Evolutionary conservation across 1,139 yeast genomes (phyloP).

Genomic region (Schizosaccharomyces versatilis): DNA sequence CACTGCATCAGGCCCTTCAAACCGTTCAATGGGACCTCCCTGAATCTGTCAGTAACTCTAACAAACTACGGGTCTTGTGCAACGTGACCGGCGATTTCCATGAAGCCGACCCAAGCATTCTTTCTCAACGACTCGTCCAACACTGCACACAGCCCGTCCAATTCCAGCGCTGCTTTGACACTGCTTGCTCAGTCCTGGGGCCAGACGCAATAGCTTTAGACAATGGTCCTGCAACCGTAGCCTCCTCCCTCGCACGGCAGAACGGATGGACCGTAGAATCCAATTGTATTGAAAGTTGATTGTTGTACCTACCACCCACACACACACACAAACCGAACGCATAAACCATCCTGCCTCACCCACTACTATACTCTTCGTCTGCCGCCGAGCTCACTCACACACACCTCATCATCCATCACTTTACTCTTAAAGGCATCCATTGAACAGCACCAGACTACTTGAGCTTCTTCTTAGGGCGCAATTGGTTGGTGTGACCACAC

Average conservation of each 20-base stretch:
- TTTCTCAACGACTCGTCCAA: neutral
- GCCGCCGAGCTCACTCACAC: no score
- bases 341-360: no score
- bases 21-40: neutral
- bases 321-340: no score
- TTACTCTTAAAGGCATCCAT: no score
- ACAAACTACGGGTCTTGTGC: neutral
- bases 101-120: neutral
- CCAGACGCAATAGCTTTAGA: neutral
- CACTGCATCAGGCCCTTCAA: neutral
- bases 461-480: constrained; percentile 67
- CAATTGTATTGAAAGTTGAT: no score
- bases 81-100: neutral
- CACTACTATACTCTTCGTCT: no score
- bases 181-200: neutral
- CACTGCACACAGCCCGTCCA: neutral
- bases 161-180: neutral
- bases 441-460: constrained; percentile 33
- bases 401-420: no score
- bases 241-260: neutral
- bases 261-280: neutral
- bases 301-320: no score
- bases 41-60: neutral
- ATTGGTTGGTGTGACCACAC: constrained; percentile 98
- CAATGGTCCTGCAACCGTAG: neutral